Conservation (phyloP, 768 basidiomycete genomes). For the Leccinum arenicola region DNA sequence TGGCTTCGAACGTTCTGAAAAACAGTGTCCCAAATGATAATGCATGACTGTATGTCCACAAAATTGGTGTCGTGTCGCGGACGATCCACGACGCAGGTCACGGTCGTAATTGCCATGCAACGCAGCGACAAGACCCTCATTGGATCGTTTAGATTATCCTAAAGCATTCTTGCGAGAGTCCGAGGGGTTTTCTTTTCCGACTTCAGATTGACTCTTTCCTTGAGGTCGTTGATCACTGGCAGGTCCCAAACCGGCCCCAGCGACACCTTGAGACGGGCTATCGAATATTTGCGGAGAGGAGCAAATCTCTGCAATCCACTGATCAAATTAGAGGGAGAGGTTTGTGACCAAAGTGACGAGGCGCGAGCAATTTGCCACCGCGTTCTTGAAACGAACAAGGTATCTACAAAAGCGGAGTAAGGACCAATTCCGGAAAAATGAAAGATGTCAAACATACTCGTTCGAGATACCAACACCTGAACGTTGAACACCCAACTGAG, state of each 20-base stretch:
- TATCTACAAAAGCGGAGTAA: slow-evolving; percentile 36
- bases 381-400: slow-evolving; percentile 57
- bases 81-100: slow-evolving; percentile 40
- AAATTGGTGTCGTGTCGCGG: slow-evolving; percentile 70
- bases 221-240: slow-evolving; percentile 27
- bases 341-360: slow-evolving; percentile 41
- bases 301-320: slow-evolving; percentile 45
- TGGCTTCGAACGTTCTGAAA: slow-evolving; percentile 53
- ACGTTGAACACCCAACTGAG: slow-evolving; percentile 35
- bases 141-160: not conserved
- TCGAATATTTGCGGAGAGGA: slow-evolving; percentile 41
- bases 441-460: slow-evolving; percentile 41
- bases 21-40: slow-evolving; percentile 25
- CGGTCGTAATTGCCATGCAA: slow-evolving; percentile 47
- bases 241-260: slow-evolving; percentile 34
- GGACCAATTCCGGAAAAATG: slow-evolving; percentile 15
- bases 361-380: slow-evolving; percentile 43
- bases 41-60: slow-evolving; percentile 42
- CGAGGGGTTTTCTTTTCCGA: slow-evolving; percentile 32
- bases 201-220: slow-evolving; percentile 42
- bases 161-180: slow-evolving; percentile 4
- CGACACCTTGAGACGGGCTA: slow-evolving; percentile 37
- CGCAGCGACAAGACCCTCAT: slow-evolving; percentile 39
- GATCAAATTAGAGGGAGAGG: slow-evolving; percentile 44
- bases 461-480: slow-evolving; percentile 44